Evolutionary conservation across 2,329 filamentous ascomycete genomes (phyloP).

Genomic region (Cladosporium sp.): DNA sequence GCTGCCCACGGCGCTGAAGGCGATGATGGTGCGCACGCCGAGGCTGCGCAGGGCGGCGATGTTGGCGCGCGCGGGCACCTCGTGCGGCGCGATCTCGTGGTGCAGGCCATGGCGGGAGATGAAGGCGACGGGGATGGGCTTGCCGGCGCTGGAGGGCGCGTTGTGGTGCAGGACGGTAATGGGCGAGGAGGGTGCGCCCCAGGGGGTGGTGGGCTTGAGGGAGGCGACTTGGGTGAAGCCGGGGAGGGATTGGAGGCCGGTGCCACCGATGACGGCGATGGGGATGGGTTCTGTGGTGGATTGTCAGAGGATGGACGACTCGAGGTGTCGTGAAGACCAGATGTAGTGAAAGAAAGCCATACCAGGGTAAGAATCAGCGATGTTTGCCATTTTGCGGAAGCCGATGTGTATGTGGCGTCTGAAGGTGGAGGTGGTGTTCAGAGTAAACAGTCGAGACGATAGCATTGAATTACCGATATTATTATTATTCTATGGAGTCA

Average conservation of each 20-base stretch:
- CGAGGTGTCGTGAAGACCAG: too few species aligned
- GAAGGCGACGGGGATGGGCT: conserved; percentile 71
- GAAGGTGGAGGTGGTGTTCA: background rate
- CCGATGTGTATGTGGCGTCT: conserved; percentile 26
- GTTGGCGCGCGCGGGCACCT: conserved; percentile 90
- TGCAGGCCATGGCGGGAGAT: conserved; percentile 85
- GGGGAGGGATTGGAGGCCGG: conserved; percentile 81
- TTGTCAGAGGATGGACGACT: background rate
- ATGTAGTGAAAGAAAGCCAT: too few species aligned
- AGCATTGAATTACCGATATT: too few species aligned
- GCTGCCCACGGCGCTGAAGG: conserved; percentile 92
- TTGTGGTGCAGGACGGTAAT: conserved; percentile 88
- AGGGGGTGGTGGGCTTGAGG: conserved; percentile 75
- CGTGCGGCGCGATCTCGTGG: conserved; percentile 88
- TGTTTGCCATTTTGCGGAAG: conserved; percentile 33
- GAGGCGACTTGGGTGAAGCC: conserved; percentile 81
- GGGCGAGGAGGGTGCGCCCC: conserved; percentile 72
- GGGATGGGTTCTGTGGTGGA: conserved; percentile 40
- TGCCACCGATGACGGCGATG: conserved; percentile 62
- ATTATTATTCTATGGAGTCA: too few species aligned
- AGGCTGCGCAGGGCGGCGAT: conserved; percentile 93
- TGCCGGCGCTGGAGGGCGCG: conserved; percentile 58
- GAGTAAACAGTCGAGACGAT: background rate
- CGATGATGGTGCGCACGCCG: conserved; percentile 85
- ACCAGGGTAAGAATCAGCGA: conserved; percentile 31